Evolutionary conservation across 345 rosid species (phyloP).

Genomic region (Iberis pinnata): DNA sequence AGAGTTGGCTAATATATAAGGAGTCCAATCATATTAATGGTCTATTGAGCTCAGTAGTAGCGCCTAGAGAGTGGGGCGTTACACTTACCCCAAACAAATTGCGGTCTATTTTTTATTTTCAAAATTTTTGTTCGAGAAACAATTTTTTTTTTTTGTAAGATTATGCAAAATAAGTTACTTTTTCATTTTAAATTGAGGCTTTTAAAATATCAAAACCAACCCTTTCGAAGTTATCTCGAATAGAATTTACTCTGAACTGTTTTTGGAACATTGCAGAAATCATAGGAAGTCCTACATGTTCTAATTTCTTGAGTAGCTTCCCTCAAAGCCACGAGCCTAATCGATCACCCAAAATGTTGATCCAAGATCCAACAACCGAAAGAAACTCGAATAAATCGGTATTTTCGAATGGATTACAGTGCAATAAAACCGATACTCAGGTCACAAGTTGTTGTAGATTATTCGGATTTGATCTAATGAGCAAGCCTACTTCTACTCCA

Average conservation of each 20-base stretch:
- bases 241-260: background rate
- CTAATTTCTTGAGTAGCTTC: slow-evolving; percentile 44
- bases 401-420: slow-evolving; percentile 18
- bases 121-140: too few relatives aligned
- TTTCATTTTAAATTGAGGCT: too few relatives aligned
- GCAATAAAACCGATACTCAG: slow-evolving; percentile 35
- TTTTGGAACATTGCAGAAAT: slow-evolving; percentile 32
- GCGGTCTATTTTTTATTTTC: too few relatives aligned
- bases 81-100: too few relatives aligned
- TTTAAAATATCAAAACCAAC: too few relatives aligned
- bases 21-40: too few relatives aligned
- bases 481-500: slow-evolving; percentile 23
- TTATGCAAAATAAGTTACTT: too few relatives aligned
- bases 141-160: too few relatives aligned
- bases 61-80: too few relatives aligned
- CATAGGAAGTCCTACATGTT: slow-evolving; percentile 36
- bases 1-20: too few relatives aligned
- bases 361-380: slow-evolving; percentile 35
- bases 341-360: slow-evolving; percentile 17
- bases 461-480: slow-evolving; percentile 56
- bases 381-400: slow-evolving; percentile 35
- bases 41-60: too few relatives aligned
- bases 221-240: too few relatives aligned
- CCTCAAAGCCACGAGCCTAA: slow-evolving; percentile 36
- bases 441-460: slow-evolving; percentile 40